Evolutionary conservation across 225 moss, liverwort and hornwort species (phyloP), one percentile per base, ranked within the genome.

Genomic region (Thuidium tamariscinum): DNA sequence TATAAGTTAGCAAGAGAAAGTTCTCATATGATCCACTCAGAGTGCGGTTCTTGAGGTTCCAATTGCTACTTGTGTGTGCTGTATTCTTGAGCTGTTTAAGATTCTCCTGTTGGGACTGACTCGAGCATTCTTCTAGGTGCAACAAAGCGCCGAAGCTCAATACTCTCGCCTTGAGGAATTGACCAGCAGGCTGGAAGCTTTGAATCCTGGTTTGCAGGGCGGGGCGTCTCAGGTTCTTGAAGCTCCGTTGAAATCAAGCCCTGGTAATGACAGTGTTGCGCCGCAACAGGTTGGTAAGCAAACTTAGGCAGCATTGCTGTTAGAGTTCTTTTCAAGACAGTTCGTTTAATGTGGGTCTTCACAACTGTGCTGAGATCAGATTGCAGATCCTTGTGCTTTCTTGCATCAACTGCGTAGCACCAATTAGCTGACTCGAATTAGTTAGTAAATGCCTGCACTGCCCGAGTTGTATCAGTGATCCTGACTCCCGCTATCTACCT

Each of bases 61-160:
- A 37, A 60, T 42, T 65, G 59, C 39, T 88, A 4, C 34, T 57
- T 41, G 39, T 69, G 39, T 69, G 56, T 69, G 80, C 13, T 32
- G 10, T 56, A 54, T n/a, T 37, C 17, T 61, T 63, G 82, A 73
- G 41, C 46, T 85, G 11, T 73, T 57, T 77, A 27, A 63, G 41
- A 81, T 70, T 84, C 17, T 87, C 18, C 8, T 57, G 55, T 75
- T 65, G 74, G 61, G 60, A 67, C 81, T 90, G 81, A 91, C 42
- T 71, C n/a, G 23, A 79, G 51, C 39, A 41, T 88, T 81, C 10
- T 86, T 42, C 16, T 71, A 98, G 98, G 98, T 99, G 83, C 95
- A 99, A 96, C 97, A 97, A 92, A 99, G 98, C 93, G 97, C 98
- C 60, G 92, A 97, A 85, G 96, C 97, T 85, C 96, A 97, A 86